A percentile compares a stretch with the other conserved stretches of the same genome.
phyloP scores from a whole-genome alignment of 441 rosid genomes.

The Brassica balearica region DNA sequence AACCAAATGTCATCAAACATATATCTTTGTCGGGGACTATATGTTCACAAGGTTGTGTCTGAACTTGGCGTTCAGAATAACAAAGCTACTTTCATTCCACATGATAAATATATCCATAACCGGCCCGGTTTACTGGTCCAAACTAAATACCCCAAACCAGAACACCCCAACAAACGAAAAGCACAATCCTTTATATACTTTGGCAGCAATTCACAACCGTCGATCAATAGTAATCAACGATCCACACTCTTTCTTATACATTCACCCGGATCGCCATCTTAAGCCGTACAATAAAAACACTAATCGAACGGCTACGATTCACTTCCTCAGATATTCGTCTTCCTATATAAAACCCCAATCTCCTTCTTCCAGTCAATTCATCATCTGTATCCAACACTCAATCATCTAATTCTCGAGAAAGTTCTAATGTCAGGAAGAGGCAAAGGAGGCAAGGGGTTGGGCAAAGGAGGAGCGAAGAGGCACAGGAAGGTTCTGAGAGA shows the following conservation, averaged over 20 bases:
- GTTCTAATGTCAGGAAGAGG: conserved; percentile 59
- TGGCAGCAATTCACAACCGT: not conserved
- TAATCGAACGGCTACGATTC: conserved; percentile 17
- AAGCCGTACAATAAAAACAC: not conserved
- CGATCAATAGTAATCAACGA: conserved; percentile 9
- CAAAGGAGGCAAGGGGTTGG: conserved; percentile 64
- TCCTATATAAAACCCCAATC: conserved; percentile 26
- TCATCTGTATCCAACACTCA: not conserved
- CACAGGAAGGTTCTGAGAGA: conserved; percentile 61
- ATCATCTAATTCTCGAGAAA: not conserved
- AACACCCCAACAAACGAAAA: conserved; percentile 3
- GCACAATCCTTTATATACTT: not conserved
- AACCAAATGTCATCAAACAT: too few species aligned
- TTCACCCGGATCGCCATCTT: conserved; percentile 21
- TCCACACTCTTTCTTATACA: not conserved
- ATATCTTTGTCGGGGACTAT: too few species aligned
- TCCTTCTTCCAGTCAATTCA: not conserved
- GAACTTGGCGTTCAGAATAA: too few species aligned
- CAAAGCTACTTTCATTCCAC: too few species aligned
- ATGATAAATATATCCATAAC: not conserved
- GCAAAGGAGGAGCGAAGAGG: conserved; percentile 63
- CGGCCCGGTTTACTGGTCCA: conserved; percentile 4
- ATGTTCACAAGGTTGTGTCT: too few species aligned
- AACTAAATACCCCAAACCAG: not conserved
- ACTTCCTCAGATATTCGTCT: not conserved